Evolutionary conservation across 495 filamentous ascomycete species (phyloP), one percentile per base, ranked within the genome.

Genomic region (Penicillium angulare): DNA sequence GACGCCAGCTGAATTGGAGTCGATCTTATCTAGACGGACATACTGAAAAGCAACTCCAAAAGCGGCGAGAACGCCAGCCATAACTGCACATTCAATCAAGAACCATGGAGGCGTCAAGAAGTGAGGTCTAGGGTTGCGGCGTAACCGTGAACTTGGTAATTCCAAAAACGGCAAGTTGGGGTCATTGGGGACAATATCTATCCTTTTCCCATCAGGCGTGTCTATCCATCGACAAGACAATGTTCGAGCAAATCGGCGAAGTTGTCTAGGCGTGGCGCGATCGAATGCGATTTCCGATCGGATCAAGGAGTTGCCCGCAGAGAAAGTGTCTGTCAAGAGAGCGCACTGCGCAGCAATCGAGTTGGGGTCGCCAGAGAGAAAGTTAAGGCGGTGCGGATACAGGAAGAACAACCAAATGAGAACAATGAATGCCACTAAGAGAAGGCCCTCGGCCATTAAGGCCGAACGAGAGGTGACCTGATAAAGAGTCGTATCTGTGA

Each of bases 61-160:
- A 7, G 52, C 27, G 8, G 34, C 34, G 0, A 64, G n/a, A 2
- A 47, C 42, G 2, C 42, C 51, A 0, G 47, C 31, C 7, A 67
- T 49, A 4, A 62, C 13, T 0, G 60, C 7, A 29, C 53, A 58
- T 46, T 67, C 64, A 3, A 53, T 24, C 0, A 51, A 15, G 42
- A 67, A 64, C 47, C 49, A 60, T 7, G 52, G 53, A 1, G 50
- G 33, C 6, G 44, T 51, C n/a, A 67, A n/a, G 18, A 67, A 67
- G 47, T 67, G 64, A 16, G 64, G 64, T 27, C 56, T 48, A 0
- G 58, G 47, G 22, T 60, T 50, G 1, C 23, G 52, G 2, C 54
- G 57, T 33, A 20, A 13, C 17, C 15, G 13, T 6, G 20, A 7
- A 7, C 22, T 24, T 23, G 9, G 38, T 12, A 8, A 9, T 13